Evolutionary conservation across 805 yeast genomes (phyloP).

Genomic region (Saccharomycopsis vini): DNA sequence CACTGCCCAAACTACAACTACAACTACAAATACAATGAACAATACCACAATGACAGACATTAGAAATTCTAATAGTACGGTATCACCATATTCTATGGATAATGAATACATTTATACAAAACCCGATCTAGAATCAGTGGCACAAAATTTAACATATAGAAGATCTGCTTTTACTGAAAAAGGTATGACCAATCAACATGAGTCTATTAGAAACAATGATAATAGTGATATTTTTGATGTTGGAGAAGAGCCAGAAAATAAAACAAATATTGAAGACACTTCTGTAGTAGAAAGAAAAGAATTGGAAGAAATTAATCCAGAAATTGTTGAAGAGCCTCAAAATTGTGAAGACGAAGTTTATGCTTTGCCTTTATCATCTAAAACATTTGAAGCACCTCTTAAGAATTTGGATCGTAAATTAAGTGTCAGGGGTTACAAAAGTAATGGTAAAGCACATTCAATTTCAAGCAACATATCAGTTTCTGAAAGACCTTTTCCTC

Average conservation of each 20-base stretch:
- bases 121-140: constrained; percentile 14
- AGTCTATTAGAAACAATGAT: too few species aligned
- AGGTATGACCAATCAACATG: too few species aligned
- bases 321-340: neutral
- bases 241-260: neutral
- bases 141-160: constrained; percentile 16
- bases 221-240: neutral
- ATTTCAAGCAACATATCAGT: constrained; percentile 15
- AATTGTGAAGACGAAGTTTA: neutral
- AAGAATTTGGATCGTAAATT: neutral
- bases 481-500: neutral
- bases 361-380: neutral
- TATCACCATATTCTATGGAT: neutral
- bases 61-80: constrained; percentile 2
- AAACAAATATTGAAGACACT: neutral
- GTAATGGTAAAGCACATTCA: constrained; percentile 13
- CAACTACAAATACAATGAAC: neutral
- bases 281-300: neutral
- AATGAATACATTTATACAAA: constrained; percentile 13
- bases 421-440: constrained; percentile 8
- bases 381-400: neutral
- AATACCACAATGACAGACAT: neutral
- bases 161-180: constrained; percentile 16
- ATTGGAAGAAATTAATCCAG: neutral
- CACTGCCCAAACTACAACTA: neutral